These are phyloP conservation scores for Penicillium glabrum DNA, from an alignment of 2,329 filamentous ascomycete genomes.

Conservation along the genomic window DNA sequence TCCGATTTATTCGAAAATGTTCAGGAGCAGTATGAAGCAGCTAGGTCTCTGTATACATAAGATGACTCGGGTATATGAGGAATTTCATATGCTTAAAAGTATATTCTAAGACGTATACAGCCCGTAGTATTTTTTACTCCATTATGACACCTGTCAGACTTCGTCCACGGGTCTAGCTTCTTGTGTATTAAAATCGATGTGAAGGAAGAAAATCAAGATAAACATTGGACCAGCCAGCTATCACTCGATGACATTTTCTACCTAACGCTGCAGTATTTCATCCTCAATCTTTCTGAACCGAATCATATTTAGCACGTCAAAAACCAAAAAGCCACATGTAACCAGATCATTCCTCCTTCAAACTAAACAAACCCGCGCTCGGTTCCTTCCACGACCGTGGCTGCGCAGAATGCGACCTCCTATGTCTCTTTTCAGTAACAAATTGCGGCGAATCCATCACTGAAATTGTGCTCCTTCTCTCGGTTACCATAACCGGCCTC, in stretches of 20 bases:
- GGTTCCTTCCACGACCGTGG: constrained; percentile 39
- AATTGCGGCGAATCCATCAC: constrained; percentile 8
- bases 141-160: background rate
- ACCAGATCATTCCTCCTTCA: constrained; percentile 29
- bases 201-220: background rate
- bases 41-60: no score
- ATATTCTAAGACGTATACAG: no score
- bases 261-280: background rate
- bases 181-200: background rate
- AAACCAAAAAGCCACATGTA: background rate
- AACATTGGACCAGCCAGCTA: background rate
- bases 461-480: background rate
- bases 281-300: background rate
- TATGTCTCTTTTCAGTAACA: constrained; percentile 28
- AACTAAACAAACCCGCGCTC: constrained; percentile 36
- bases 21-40: no score
- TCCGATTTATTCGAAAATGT: no score
- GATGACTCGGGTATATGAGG: no score
- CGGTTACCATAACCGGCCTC: constrained; percentile 5
- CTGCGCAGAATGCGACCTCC: constrained; percentile 40
- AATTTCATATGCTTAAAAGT: no score
- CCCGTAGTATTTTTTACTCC: background rate
- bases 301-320: background rate
- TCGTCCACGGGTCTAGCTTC: background rate
- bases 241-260: background rate